A percentile compares a stretch with the other conserved stretches of the same genome.
Conservation (phyloP, 345 rosid species). For the Citrus sp. region DNA sequence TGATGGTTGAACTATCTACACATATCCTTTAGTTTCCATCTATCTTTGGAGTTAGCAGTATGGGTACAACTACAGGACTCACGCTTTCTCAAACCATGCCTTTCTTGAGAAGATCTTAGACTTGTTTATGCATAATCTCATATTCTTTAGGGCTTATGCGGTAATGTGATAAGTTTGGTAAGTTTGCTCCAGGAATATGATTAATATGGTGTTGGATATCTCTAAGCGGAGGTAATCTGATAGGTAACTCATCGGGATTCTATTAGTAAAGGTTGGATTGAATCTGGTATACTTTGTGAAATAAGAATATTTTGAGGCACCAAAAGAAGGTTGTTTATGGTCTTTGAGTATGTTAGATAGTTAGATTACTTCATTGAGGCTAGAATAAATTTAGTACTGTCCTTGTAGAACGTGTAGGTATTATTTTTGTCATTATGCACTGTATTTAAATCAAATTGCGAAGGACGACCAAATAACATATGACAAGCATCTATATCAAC, state of each 20-base stretch:
- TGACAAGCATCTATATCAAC: background rate
- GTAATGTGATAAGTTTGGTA: no score
- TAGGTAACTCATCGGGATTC: background rate
- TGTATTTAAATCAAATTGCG: background rate
- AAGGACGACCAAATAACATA: background rate
- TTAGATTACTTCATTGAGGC: background rate
- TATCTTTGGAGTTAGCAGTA: no score
- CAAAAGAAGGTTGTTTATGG: background rate
- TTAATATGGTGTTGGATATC: background rate
- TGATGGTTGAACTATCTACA: no score
- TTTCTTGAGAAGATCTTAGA: no score
- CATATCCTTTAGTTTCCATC: no score
- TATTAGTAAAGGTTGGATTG: background rate
- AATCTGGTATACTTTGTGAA: background rate
- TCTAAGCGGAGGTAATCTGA: no score
- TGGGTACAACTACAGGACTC: no score
- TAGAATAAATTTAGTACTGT: background rate
- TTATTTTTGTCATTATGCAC: background rate
- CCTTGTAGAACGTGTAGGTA: no score
- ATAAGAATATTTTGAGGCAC: background rate
- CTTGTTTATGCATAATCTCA: no score
- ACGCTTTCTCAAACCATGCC: no score
- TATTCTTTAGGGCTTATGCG: no score
- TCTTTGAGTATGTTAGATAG: background rate
- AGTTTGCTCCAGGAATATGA: no score